A percentile compares a stretch with the other conserved stretches of the same genome.
phyloP scores from a whole-genome alignment of 352 stramenopile species.

The Phytophthora pistaciae region DNA sequence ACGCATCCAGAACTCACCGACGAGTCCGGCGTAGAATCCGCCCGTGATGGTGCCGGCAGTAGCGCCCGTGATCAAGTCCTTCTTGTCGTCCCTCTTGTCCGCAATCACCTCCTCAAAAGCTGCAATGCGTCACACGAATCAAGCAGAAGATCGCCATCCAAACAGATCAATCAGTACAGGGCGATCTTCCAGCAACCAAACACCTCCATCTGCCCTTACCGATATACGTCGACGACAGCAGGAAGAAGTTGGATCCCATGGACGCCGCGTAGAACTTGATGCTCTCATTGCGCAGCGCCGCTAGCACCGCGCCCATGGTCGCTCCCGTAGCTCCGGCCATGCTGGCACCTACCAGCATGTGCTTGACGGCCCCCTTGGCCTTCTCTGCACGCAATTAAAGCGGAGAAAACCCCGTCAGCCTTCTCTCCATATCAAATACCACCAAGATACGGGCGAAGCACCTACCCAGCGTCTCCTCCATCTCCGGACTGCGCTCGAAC shows the following conservation, averaged over 20 bases:
- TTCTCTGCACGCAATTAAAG: constrained; percentile 47
- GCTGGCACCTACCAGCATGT: constrained; percentile 72
- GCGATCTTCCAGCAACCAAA: neutral
- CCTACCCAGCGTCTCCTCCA: constrained; percentile 36
- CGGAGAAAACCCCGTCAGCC: neutral
- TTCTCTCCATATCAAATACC: neutral
- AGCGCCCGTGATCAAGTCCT: constrained; percentile 67
- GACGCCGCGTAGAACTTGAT: constrained; percentile 85
- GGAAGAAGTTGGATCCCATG: constrained; percentile 89
- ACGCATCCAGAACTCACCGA: constrained; percentile 50
- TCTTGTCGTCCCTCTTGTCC: constrained; percentile 67
- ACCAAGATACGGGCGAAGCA: neutral
- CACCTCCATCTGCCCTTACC: constrained; percentile 36
- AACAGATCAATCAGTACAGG: neutral
- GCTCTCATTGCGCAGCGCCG: constrained; percentile 77
- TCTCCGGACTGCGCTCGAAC: constrained; percentile 41
- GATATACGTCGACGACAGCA: constrained; percentile 88
- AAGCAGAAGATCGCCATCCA: neutral
- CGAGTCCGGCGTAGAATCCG: constrained; percentile 73
- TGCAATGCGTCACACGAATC: constrained; percentile 15
- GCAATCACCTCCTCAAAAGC: constrained; percentile 83
- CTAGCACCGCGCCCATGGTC: constrained; percentile 64
- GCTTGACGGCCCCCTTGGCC: constrained; percentile 68
- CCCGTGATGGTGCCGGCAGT: constrained; percentile 70
- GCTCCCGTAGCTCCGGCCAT: constrained; percentile 65